Percentiles rank a stretch among this genome's conserved stretches.
Conservation (phyloP, 1,139 yeast genomes). For the Taphrina populina region DNA sequence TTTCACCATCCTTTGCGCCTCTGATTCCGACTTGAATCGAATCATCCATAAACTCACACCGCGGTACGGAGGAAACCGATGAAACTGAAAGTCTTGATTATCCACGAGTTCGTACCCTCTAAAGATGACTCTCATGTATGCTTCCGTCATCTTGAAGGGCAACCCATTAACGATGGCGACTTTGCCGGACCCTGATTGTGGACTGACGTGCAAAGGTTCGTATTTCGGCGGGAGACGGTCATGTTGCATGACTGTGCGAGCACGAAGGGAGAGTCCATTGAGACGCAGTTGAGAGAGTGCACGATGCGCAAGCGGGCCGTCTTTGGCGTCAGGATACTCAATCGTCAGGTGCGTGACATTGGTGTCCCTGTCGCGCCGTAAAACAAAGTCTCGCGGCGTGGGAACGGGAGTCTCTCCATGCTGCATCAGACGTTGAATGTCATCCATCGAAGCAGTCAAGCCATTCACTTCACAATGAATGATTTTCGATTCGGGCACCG, state of each 20-base stretch:
- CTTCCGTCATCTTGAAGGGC: constrained; percentile 1
- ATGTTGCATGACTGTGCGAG: background rate
- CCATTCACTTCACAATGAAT: constrained; percentile 3
- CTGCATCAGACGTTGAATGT: constrained; percentile 1
- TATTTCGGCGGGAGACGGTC: constrained; percentile 3
- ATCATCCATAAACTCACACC: constrained; percentile 10
- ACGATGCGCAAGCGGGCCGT: background rate
- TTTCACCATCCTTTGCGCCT: constrained; percentile 9
- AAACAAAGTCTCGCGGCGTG: constrained; percentile 7
- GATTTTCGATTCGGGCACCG: background rate
- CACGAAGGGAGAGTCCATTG: background rate
- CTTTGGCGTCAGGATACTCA: background rate
- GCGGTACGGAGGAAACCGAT: background rate
- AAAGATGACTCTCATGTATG: background rate
- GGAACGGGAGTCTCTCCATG: background rate
- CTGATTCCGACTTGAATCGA: constrained; percentile 1
- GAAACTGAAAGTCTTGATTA: constrained; percentile 13
- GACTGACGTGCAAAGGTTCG: constrained; percentile 10
- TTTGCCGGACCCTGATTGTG: constrained; percentile 17
- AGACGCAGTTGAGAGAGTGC: background rate
- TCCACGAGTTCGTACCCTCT: constrained; percentile 18
- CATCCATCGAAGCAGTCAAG: background rate
- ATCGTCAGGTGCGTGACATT: constrained; percentile 3
- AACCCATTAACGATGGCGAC: constrained; percentile 12
- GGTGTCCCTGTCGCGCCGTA: background rate